phyloP scores from a whole-genome alignment of 352 stramenopile species.

The Phytophthora ramorum region DNA sequence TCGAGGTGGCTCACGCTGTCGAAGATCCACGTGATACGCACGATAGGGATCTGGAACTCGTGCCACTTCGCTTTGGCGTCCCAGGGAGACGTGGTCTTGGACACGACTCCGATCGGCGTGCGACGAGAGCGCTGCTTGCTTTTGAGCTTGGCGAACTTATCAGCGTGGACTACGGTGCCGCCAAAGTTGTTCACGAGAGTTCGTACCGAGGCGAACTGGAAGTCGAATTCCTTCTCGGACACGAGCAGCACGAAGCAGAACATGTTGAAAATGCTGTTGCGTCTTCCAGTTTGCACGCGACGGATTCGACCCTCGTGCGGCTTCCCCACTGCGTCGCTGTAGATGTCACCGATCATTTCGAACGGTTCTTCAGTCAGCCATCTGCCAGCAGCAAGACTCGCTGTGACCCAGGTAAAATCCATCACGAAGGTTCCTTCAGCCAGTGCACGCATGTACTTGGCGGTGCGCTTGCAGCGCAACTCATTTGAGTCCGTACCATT shows the following conservation, averaged over 20 bases:
- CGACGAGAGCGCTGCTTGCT: constrained; percentile 33
- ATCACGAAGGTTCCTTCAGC: constrained; percentile 79
- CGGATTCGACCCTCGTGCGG: constrained; percentile 69
- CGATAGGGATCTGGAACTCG: constrained; percentile 81
- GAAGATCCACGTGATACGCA: constrained; percentile 89
- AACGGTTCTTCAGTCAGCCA: constrained; percentile 79
- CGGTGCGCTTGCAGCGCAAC: constrained; percentile 79
- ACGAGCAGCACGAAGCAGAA: constrained; percentile 85
- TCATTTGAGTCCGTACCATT: constrained; percentile 10
- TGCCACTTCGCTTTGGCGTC: constrained; percentile 68
- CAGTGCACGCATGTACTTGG: constrained; percentile 88
- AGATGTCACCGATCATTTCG: constrained; percentile 85
- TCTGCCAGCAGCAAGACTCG: constrained; percentile 59
- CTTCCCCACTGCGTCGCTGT: constrained; percentile 73
- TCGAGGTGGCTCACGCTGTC: constrained; percentile 89
- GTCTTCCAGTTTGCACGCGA: constrained; percentile 50
- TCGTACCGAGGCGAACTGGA: constrained; percentile 68
- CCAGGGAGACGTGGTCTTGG: constrained; percentile 63
- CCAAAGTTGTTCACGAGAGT: constrained; percentile 77
- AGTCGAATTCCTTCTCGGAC: constrained; percentile 73
- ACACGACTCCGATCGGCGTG: constrained; percentile 75
- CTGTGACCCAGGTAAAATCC: constrained; percentile 79
- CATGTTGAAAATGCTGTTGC: constrained; percentile 79
- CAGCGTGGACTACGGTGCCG: constrained; percentile 47
- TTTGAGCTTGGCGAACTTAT: constrained; percentile 34